These are phyloP conservation scores for Trichopus zeylanicus DNA, from an alignment of 116 monocot species.

Conservation along the genomic window DNA sequence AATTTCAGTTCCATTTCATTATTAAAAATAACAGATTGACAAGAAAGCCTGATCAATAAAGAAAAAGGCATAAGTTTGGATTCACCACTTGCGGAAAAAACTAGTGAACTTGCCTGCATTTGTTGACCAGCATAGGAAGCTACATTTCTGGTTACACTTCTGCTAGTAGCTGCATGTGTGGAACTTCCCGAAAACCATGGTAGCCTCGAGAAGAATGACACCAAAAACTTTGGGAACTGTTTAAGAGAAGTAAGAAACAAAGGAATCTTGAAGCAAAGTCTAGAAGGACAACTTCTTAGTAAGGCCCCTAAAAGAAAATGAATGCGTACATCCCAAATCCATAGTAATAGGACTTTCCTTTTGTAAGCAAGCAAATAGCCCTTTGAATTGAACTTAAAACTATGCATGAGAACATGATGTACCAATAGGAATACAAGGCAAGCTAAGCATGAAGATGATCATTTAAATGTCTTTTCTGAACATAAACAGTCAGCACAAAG, in stretches of 20 bases:
- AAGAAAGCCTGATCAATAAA: not conserved
- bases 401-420: no score
- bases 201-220: constrained; percentile 62
- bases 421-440: no score
- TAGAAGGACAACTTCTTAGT: not conserved
- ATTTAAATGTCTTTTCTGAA: no score
- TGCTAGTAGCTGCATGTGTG: constrained; percentile 17
- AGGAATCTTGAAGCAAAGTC: not conserved
- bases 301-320: not conserved
- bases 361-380: no score
- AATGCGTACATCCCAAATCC: no score
- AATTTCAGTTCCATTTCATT: no score
- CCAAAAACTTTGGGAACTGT: constrained; percentile 62
- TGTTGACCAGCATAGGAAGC: constrained; percentile 33
- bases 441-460: no score
- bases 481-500: no score
- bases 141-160: constrained; percentile 35
- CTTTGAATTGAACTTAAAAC: no score
- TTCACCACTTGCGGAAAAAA: no score
- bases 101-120: constrained; percentile 53
- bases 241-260: not conserved
- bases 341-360: no score
- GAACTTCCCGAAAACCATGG: constrained; percentile 36
- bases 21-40: not conserved
- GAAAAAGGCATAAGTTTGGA: no score